phyloP scores from a whole-genome alignment of 371 early-diverging fungal genomes.

The Apophysomyces trapeziformis region DNA sequence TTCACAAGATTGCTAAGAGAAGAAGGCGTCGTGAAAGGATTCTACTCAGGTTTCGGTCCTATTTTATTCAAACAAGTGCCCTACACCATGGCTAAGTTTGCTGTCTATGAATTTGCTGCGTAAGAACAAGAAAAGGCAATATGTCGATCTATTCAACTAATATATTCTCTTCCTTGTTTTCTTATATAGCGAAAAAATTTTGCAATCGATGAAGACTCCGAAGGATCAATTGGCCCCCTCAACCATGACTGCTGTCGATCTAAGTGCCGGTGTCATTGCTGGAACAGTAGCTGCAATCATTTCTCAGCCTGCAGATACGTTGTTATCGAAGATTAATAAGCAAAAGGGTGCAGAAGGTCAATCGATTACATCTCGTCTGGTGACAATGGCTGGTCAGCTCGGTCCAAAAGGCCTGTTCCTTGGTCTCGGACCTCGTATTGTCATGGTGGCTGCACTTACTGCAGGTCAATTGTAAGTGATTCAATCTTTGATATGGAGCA shows the following conservation, averaged over 20 bases:
- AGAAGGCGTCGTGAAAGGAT: slow-evolving; percentile 73
- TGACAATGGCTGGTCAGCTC: slow-evolving; percentile 63
- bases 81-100: slow-evolving; percentile 70
- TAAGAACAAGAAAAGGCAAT: slow-evolving; percentile 27
- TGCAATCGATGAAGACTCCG: slow-evolving; percentile 47
- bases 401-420: slow-evolving; percentile 69
- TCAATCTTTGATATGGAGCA: too few relatives aligned
- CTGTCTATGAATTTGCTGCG: slow-evolving; percentile 59
- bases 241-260: slow-evolving; percentile 52
- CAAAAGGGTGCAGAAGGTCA: slow-evolving; percentile 66
- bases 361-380: slow-evolving; percentile 60
- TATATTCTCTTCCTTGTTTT: not conserved
- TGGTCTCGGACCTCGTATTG: slow-evolving; percentile 77
- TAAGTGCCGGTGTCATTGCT: slow-evolving; percentile 59
- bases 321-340: slow-evolving; percentile 73
- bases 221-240: slow-evolving; percentile 57
- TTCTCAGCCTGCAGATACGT: slow-evolving; percentile 65
- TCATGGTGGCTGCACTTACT: slow-evolving; percentile 81
- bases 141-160: not conserved
- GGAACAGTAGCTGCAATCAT: slow-evolving; percentile 65
- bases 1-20: slow-evolving; percentile 67
- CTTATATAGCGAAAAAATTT: slow-evolving; percentile 51
- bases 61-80: slow-evolving; percentile 80
- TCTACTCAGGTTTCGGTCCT: slow-evolving; percentile 81
- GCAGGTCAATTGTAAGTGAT: slow-evolving; percentile 65